Percentiles rank a stretch among this genome's conserved stretches.
phyloP scores from a whole-genome alignment of 23 red algal genomes.

The Pyropia yezoensis region DNA sequence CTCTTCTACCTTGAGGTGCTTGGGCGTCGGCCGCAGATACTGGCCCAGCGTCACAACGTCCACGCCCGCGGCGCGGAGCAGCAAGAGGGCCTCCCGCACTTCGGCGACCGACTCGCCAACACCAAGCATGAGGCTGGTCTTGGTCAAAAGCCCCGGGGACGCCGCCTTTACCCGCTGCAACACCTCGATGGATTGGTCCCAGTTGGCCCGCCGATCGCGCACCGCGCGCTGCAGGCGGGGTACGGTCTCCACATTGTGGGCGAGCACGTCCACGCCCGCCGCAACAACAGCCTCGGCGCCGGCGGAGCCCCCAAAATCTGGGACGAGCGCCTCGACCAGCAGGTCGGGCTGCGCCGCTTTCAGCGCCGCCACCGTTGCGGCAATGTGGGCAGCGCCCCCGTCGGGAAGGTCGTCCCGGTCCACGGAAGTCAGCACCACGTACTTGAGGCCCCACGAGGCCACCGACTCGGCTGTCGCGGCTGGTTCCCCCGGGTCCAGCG shows the following conservation, averaged over 20 bases:
- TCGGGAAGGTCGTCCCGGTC: conserved; percentile 91
- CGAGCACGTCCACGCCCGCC: conserved; percentile 87
- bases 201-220: conserved; percentile 73
- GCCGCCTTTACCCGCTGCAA: conserved; percentile 59
- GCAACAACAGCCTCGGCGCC: conserved; percentile 22
- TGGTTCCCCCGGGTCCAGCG: conserved; percentile 71
- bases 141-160: conserved; percentile 55
- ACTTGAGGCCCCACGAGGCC: conserved; percentile 84
- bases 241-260: conserved; percentile 96
- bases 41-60: conserved; percentile 90
- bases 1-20: conserved; percentile 95
- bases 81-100: conserved; percentile 62
- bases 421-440: conserved; percentile 88
- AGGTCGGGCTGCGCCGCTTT: conserved; percentile 63
- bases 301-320: conserved; percentile 67
- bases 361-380: conserved; percentile 52
- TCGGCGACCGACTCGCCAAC: conserved; percentile 69
- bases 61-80: conserved; percentile 67
- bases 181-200: conserved; percentile 54
- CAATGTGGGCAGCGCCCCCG: conserved; percentile 76
- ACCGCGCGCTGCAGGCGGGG: conserved; percentile 70
- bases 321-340: conserved; percentile 76
- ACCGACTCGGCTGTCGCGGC: conserved; percentile 57
- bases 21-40: conserved; percentile 80
- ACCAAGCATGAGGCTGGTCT: conserved; percentile 92